Base-by-base conservation (phyloP, 2,329 filamentous ascomycete species). In the Talaromyces albobiverticillius region DNA sequence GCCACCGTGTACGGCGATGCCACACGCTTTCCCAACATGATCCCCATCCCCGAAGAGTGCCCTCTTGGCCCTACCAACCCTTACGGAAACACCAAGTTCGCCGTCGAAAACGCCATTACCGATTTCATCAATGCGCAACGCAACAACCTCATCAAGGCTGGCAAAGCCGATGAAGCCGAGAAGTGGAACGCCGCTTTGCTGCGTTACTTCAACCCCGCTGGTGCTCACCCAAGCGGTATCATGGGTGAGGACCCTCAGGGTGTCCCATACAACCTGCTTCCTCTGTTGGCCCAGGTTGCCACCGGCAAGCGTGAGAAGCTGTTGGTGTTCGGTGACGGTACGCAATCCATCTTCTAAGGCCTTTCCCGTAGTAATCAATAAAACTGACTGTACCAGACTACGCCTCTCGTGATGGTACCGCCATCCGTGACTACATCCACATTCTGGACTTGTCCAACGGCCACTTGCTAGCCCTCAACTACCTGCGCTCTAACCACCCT, bases 191-290 rank as follows among this genome's bases (percentile, higher is more conserved):
- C 84, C 54, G 94, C 93, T 40, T 79, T 97, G 61, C 81, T 99
- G 65, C 85, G 94, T 65, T 99, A 99, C 79, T 99, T 99, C 81
- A 99, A 99, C 82, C 94, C 94, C 26, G 90, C 89, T 55, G 94
- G 94, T 66, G 88, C 91, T 54, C 94, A 99, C 75, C 94, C 95
- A 46, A 93, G 85, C 66, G 95, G 94, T 54, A 85, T 99, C 73
- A 96, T 99, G 91, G 94, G 94, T 63, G 94, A 99, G 78, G 94
- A 99, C 74, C 94, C 94, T 43, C 87, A 95, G 71, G 94, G 94
- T 56, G 84, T 96, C 20, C 94, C 94, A 1, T 97, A 90, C 82
- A 99, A 99, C 79, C 81, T 99, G 59, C 84, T 99, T 41, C 94
- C 94, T 16, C 81, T 99, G 57, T 83, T 99, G 22, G 94, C 93